Base-by-base conservation (phyloP, 768 basidiomycete species). In the Tubosaeta brunneosetosa region DNA sequence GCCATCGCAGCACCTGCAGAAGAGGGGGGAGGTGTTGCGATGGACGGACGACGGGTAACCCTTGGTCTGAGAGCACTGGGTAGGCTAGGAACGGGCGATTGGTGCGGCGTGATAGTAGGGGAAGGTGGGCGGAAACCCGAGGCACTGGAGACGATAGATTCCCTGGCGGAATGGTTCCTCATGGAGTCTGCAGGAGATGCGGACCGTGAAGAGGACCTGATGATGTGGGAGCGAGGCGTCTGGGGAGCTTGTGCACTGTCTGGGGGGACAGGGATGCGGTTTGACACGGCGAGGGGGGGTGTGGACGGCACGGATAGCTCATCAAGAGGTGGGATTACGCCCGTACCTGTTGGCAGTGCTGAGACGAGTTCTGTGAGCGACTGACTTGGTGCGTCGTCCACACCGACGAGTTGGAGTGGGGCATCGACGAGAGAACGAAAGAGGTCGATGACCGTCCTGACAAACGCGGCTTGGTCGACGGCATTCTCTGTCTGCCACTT, bases 401-500 rank as follows among this genome's bases (percentile, higher is more conserved):
- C 61, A 9, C 87, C 86, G 27, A 81, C 78, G 22, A 90, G 66
- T 27, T 83, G 79, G 53, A 90, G 65, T 26, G 75, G 68, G 3
- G 75, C 71, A 19, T 71, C 73, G 19, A 78, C 66, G 22, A 81
- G 71, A 33, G 66, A 66, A 34, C 71, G 79, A 65, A 85, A 88
- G 32, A 86, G 73, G 41, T 82, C 78, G 53, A 93, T 70, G 37
- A 88, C 59, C 2, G 85, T 75, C 37, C 77, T 76, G 45, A 97
- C 65, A 66, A 97, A 98, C 12, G 71, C 70, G 12, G 73, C 59
- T 66, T 95, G 94, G 60, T 97, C 93, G 25, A 65, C 65, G 31
- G 77, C 66, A 50, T 77, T 80, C 61, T 95, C 94, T 0, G 92
- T 89, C 64, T 86, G 80, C 94, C 94, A 98, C 66, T 74, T 78